A percentile compares a stretch with the other conserved stretches of the same genome.
Evolutionary conservation across 2,329 filamentous ascomycete genomes (phyloP).

Genomic region (Aspergillus novofumigatus): DNA sequence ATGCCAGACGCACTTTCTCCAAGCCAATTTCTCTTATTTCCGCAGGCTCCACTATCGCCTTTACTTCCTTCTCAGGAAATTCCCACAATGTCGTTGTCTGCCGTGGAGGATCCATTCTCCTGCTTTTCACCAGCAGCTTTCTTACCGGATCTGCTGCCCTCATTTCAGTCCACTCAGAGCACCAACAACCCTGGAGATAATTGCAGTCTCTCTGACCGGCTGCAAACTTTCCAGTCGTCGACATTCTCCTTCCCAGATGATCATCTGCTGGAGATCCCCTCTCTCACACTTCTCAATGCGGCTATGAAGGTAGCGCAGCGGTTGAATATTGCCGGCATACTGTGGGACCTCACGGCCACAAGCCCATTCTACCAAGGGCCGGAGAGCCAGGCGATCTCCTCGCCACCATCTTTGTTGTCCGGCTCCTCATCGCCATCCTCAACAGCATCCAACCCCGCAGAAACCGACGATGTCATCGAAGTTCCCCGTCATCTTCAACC

Average conservation of each 20-base stretch:
- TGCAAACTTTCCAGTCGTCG: slow-evolving; percentile 17
- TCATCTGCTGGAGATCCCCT: slow-evolving; percentile 47
- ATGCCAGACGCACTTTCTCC: neutral
- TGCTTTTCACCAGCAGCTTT: neutral
- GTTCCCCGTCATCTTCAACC: slow-evolving; percentile 50
- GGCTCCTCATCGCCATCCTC: slow-evolving; percentile 15
- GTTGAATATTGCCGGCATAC: slow-evolving; percentile 38
- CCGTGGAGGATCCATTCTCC: neutral
- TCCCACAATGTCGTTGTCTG: neutral
- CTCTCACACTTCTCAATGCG: slow-evolving; percentile 47
- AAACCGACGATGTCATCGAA: slow-evolving; percentile 18
- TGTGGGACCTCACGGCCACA: slow-evolving; percentile 47
- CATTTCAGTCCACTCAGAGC: neutral
- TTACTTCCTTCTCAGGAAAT: neutral
- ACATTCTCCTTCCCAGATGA: slow-evolving; percentile 44
- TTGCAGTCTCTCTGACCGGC: slow-evolving; percentile 9
- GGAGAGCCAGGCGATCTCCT: neutral
- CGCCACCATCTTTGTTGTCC: slow-evolving; percentile 5
- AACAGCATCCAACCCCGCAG: slow-evolving; percentile 19
- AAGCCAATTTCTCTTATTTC: neutral
- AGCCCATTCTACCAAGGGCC: slow-evolving; percentile 45
- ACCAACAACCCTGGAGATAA: neutral
- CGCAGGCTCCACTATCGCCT: neutral
- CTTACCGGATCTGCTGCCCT: neutral
- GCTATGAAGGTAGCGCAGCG: slow-evolving; percentile 47